Percentiles rank a stretch among this genome's conserved stretches.
These are phyloP conservation scores for Cladosporium cucumerinum DNA, from an alignment of 2,329 filamentous ascomycete species.

Conservation along the genomic window DNA sequence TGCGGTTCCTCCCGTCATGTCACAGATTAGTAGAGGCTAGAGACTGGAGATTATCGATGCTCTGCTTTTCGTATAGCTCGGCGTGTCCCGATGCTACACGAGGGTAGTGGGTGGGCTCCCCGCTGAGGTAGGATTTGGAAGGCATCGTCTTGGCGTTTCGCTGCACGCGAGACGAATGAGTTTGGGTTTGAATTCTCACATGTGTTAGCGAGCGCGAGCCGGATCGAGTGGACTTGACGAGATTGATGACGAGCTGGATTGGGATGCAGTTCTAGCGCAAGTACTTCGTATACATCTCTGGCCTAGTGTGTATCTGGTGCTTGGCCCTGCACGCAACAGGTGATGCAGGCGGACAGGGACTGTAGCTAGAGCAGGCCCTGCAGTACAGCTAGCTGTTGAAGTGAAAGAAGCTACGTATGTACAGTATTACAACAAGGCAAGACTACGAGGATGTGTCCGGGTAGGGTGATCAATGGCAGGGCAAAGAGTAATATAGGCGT, in stretches of 20 bases:
- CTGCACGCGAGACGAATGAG: conserved; percentile 5
- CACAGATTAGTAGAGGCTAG: conserved; percentile 15
- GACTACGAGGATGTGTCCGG: background rate
- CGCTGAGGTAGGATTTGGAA: background rate
- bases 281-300: conserved; percentile 2
- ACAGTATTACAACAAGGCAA: background rate
- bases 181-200: background rate
- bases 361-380: background rate
- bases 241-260: background rate
- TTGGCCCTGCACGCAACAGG: conserved; percentile 12
- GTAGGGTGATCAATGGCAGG: background rate
- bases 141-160: background rate
- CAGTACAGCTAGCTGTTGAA: background rate
- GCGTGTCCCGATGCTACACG: conserved; percentile 9
- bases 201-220: background rate
- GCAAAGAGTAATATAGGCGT: background rate
- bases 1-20: conserved; percentile 12
- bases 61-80: conserved; percentile 8
- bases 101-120: background rate
- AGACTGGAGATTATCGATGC: conserved; percentile 9
- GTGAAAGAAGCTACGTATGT: background rate
- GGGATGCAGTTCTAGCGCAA: background rate
- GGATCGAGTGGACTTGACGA: background rate
- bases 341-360: background rate
- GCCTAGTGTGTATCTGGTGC: background rate